These are phyloP conservation scores for Ceratocystiopsis minuta DNA, from an alignment of 2,329 filamentous ascomycete genomes.

Conservation along the genomic window DNA sequence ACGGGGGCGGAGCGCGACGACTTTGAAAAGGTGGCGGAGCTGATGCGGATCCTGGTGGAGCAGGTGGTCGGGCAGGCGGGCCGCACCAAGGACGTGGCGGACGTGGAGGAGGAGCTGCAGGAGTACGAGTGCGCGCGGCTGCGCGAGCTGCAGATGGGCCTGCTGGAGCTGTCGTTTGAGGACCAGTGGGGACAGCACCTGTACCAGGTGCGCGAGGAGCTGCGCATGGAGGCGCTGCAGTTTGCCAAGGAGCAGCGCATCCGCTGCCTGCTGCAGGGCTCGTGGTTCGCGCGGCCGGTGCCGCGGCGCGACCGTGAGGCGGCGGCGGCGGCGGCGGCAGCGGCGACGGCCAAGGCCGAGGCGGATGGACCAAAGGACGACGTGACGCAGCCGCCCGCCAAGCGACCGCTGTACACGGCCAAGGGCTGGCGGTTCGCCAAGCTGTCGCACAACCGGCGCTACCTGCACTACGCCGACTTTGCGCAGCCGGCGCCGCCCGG, in stretches of 20 bases:
- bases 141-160: slow-evolving; percentile 79
- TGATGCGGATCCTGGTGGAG: slow-evolving; percentile 78
- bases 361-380: slow-evolving; percentile 11
- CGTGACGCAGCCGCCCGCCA: slow-evolving; percentile 16
- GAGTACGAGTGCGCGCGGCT: slow-evolving; percentile 67
- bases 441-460: slow-evolving; percentile 78
- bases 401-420: slow-evolving; percentile 25
- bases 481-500: slow-evolving; percentile 36
- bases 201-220: slow-evolving; percentile 73
- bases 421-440: slow-evolving; percentile 66
- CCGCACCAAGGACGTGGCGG: slow-evolving; percentile 65
- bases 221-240: slow-evolving; percentile 78
- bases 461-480: slow-evolving; percentile 81
- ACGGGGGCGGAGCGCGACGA: slow-evolving; percentile 73
- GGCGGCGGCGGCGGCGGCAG: not conserved
- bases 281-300: slow-evolving; percentile 56
- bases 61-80: slow-evolving; percentile 70
- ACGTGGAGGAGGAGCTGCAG: slow-evolving; percentile 75
- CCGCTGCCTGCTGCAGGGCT: slow-evolving; percentile 69
- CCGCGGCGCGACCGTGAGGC: slow-evolving; percentile 17
- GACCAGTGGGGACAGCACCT: slow-evolving; percentile 88
- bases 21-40: slow-evolving; percentile 82
- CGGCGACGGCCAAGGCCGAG: slow-evolving; percentile 16
- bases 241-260: slow-evolving; percentile 97
- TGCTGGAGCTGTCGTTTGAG: slow-evolving; percentile 80